Percentiles rank a stretch among this genome's conserved stretches.
phyloP scores from a whole-genome alignment of 352 stramenopile species.

The Nothophytophthora sp. region DNA sequence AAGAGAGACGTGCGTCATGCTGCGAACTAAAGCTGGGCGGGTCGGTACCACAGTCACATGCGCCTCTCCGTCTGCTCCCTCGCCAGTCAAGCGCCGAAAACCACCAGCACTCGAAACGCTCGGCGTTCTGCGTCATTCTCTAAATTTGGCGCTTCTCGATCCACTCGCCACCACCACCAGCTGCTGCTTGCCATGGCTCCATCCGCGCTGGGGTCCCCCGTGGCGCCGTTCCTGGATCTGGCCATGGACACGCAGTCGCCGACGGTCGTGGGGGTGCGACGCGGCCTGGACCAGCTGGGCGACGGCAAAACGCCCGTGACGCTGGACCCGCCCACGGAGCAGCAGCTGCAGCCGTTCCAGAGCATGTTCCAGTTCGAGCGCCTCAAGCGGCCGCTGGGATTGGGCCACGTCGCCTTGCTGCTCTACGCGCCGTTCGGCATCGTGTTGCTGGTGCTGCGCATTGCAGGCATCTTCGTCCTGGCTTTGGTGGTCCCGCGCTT shows the following conservation, averaged over 20 bases:
- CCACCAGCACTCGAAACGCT: background rate
- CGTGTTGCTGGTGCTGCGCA: slow-evolving; percentile 44
- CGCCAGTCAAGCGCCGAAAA: too few species aligned
- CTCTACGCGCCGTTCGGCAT: slow-evolving; percentile 63
- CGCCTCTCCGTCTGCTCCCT: too few species aligned
- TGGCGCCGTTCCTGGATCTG: slow-evolving; percentile 32
- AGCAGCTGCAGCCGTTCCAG: slow-evolving; percentile 39
- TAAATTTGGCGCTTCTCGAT: slow-evolving; percentile 4
- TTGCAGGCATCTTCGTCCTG: slow-evolving; percentile 35
- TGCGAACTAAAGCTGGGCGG: too few species aligned
- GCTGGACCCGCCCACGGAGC: slow-evolving; percentile 30
- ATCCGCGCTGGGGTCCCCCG: slow-evolving; percentile 22
- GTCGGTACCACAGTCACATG: too few species aligned
- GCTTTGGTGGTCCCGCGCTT: slow-evolving; percentile 45
- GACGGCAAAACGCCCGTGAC: slow-evolving; percentile 21
- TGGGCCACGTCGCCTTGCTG: slow-evolving; percentile 47
- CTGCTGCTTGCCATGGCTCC: slow-evolving; percentile 10
- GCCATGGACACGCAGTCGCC: slow-evolving; percentile 28
- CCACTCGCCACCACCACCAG: background rate
- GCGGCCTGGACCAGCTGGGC: slow-evolving; percentile 30
- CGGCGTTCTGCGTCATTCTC: slow-evolving; percentile 1
- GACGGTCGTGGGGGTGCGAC: slow-evolving; percentile 21
- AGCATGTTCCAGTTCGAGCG: slow-evolving; percentile 77
- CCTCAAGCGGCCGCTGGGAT: slow-evolving; percentile 46
- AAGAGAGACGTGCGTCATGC: too few species aligned